These are phyloP conservation scores for Gossypium trilobum DNA, from an alignment of 441 rosid species.

Conservation along the genomic window DNA sequence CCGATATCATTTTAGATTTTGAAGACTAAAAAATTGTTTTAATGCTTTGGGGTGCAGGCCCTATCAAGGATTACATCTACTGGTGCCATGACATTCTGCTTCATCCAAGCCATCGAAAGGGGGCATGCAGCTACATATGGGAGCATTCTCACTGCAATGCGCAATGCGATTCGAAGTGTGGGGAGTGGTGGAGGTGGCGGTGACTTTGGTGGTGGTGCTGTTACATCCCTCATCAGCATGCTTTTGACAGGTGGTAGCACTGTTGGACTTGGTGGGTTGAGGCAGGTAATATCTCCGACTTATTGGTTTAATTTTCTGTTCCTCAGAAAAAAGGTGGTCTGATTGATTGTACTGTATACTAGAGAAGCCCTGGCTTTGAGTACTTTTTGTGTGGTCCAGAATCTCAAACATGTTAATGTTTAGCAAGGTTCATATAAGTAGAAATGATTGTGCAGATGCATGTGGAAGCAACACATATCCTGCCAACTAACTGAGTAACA, in stretches of 20 bases:
- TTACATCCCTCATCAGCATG: constrained; percentile 64
- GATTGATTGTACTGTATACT: neutral
- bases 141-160: constrained; percentile 71
- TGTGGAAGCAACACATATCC: neutral
- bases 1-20: neutral
- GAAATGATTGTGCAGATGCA: neutral
- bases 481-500: neutral
- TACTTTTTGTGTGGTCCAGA: neutral
- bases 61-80: constrained; percentile 74
- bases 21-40: neutral
- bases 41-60: constrained; percentile 37
- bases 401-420: neutral
- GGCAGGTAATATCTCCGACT: constrained; percentile 40
- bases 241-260: constrained; percentile 68
- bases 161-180: constrained; percentile 46
- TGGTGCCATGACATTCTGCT: constrained; percentile 91
- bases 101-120: constrained; percentile 80
- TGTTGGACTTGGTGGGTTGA: constrained; percentile 42
- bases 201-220: constrained; percentile 47
- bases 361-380: neutral
- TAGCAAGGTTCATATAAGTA: neutral
- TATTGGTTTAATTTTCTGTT: neutral
- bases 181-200: constrained; percentile 26
- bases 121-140: constrained; percentile 70
- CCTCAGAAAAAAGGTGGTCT: neutral